Conservation (phyloP, 768 basidiomycete genomes). For the Harrya chromipes region DNA sequence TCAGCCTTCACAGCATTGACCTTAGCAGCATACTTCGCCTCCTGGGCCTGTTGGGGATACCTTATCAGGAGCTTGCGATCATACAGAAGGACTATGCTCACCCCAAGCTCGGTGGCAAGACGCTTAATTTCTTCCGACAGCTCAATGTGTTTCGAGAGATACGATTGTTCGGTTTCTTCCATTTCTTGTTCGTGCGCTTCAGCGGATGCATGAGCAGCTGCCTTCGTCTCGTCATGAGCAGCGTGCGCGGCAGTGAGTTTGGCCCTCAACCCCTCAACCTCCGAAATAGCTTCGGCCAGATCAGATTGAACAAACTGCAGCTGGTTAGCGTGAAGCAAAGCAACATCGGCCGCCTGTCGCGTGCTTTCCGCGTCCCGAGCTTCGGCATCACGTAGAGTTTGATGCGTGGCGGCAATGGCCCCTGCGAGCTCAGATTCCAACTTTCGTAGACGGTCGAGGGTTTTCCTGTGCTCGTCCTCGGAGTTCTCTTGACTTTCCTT, state of each 20-base stretch:
- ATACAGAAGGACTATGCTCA: conserved; percentile 28
- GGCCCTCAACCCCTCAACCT: conserved; percentile 44
- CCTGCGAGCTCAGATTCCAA: conserved; percentile 54
- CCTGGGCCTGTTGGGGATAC: conserved; percentile 51
- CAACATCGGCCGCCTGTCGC: conserved; percentile 38
- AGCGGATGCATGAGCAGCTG: conserved; percentile 41
- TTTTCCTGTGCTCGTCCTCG: conserved; percentile 54
- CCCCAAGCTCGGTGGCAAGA: conserved; percentile 64
- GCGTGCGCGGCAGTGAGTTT: conserved; percentile 45
- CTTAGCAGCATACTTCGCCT: conserved; percentile 62
- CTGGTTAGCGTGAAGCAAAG: conserved; percentile 44
- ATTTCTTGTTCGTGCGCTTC: conserved; percentile 49
- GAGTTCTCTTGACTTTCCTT: conserved; percentile 65
- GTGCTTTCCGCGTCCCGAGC: conserved; percentile 47
- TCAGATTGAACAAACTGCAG: conserved; percentile 44
- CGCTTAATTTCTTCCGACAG: conserved; percentile 53
- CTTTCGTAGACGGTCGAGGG: conserved; percentile 43
- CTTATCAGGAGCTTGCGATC: neutral
- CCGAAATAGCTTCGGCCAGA: conserved; percentile 40
- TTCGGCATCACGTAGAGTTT: conserved; percentile 45
- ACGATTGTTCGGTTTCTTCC: conserved; percentile 49
- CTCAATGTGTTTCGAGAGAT: conserved; percentile 48
- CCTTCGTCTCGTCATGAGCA: conserved; percentile 48
- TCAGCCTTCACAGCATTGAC: conserved; percentile 65
- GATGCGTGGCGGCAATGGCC: conserved; percentile 45